Conservation (phyloP, 768 basidiomycete genomes). For the Mycena alexandri region DNA sequence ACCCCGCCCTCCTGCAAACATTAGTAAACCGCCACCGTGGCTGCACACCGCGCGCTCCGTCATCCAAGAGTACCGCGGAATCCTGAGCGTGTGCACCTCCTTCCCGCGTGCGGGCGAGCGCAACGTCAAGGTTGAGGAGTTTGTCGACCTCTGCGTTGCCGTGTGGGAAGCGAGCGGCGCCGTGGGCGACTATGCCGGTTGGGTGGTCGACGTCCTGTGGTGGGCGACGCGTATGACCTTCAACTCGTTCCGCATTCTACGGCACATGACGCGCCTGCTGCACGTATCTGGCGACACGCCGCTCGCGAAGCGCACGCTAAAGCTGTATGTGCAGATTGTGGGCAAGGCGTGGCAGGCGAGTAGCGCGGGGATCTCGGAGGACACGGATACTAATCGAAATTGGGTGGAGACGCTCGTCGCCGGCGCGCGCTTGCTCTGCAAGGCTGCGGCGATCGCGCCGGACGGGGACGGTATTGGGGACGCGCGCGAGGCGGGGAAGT, state of each 20-base stretch:
- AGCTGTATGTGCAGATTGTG: constrained; percentile 87
- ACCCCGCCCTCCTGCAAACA: constrained; percentile 35
- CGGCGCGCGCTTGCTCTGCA: constrained; percentile 84
- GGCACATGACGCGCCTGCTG: constrained; percentile 85
- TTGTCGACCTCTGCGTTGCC: constrained; percentile 83
- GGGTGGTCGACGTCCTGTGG: constrained; percentile 91
- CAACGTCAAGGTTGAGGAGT: constrained; percentile 85
- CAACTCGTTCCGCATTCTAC: constrained; percentile 87
- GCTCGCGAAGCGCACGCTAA: constrained; percentile 80
- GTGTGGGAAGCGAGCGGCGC: constrained; percentile 85
- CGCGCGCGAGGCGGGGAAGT: constrained; percentile 69
- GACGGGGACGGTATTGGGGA: constrained; percentile 67
- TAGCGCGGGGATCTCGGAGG: constrained; percentile 53
- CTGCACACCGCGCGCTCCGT: constrained; percentile 72
- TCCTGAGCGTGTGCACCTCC: constrained; percentile 74
- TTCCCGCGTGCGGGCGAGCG: constrained; percentile 88
- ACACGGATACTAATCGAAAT: constrained; percentile 73
- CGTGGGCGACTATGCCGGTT: constrained; percentile 71
- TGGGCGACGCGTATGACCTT: constrained; percentile 96
- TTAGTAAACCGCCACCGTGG: constrained; percentile 65
- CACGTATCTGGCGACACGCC: constrained; percentile 69
- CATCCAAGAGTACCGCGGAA: constrained; percentile 77
- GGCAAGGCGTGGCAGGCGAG: constrained; percentile 82
- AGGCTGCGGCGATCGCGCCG: constrained; percentile 50
- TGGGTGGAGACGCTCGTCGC: constrained; percentile 86